Conservation (phyloP, 495 filamentous ascomycete species). For the Annulohypoxylon bovei region DNA sequence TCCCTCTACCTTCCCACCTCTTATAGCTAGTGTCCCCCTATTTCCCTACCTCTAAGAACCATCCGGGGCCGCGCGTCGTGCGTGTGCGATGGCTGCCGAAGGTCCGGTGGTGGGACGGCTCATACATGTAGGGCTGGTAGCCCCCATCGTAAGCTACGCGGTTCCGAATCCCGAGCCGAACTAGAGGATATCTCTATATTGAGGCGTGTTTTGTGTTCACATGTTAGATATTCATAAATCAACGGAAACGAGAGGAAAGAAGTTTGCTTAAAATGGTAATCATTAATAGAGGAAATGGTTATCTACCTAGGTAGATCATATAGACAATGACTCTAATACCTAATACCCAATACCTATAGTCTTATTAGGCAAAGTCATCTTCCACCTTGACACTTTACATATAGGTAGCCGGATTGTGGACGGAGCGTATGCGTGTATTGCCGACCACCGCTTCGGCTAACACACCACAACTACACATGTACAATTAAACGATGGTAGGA, state of each 20-base stretch:
- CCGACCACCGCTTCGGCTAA: constrained; percentile 34
- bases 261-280: background rate
- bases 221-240: background rate
- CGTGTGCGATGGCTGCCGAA: constrained; percentile 29
- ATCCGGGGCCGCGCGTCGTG: constrained; percentile 40
- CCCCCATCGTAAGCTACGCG: constrained; percentile 16
- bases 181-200: constrained; percentile 2
- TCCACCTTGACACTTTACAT: constrained; percentile 9
- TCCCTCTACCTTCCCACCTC: background rate
- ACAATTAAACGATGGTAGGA: constrained; percentile 1
- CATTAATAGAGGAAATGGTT: background rate
- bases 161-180: constrained; percentile 30
- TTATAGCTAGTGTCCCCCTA: background rate
- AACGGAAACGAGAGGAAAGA: background rate
- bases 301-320: background rate
- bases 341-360: background rate
- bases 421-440: constrained; percentile 5
- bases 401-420: constrained; percentile 13
- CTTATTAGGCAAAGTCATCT: constrained; percentile 26
- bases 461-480: constrained; percentile 6
- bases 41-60: background rate
- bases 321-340: background rate
- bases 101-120: constrained; percentile 25
- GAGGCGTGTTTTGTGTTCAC: constrained; percentile 5
- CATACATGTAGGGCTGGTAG: constrained; percentile 28